Evolutionary conservation across 257 asterid species (phyloP).

Genomic region (Handroanthus guayacan): DNA sequence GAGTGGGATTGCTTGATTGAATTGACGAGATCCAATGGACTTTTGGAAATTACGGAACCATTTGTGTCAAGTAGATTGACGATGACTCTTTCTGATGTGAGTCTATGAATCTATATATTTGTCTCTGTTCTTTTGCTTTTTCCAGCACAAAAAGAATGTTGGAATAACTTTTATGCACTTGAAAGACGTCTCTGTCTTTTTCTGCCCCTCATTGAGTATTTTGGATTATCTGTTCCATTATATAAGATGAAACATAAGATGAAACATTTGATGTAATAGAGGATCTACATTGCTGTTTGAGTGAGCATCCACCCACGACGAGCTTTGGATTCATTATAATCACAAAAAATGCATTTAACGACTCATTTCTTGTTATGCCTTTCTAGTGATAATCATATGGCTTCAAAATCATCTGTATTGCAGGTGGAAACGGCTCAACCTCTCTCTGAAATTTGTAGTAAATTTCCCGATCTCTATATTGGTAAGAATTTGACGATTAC

Average conservation of each 20-base stretch:
- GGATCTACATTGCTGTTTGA: too few relatives aligned
- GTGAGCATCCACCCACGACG: too few relatives aligned
- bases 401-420: constrained; percentile 26
- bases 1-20: constrained; percentile 81
- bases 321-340: too few relatives aligned
- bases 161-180: too few relatives aligned
- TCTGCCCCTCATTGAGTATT: too few relatives aligned
- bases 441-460: constrained; percentile 59
- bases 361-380: too few relatives aligned
- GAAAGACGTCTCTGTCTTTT: too few relatives aligned
- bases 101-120: constrained; percentile 26
- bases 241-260: too few relatives aligned
- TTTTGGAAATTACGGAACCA: constrained; percentile 54
- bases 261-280: too few relatives aligned
- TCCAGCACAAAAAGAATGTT: too few relatives aligned
- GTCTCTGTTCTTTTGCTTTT: neutral
- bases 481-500: constrained; percentile 51
- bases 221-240: too few relatives aligned
- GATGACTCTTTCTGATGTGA: constrained; percentile 68
- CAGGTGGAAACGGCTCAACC: constrained; percentile 86
- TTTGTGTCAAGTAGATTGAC: constrained; percentile 61
- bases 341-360: too few relatives aligned
- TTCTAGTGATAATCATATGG: neutral
- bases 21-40: constrained; percentile 51
- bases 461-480: constrained; percentile 72